Percentiles rank a stretch among this genome's conserved stretches.
Evolutionary conservation across 2,329 filamentous ascomycete species (phyloP).

Genomic region (Claviceps sorghi): DNA sequence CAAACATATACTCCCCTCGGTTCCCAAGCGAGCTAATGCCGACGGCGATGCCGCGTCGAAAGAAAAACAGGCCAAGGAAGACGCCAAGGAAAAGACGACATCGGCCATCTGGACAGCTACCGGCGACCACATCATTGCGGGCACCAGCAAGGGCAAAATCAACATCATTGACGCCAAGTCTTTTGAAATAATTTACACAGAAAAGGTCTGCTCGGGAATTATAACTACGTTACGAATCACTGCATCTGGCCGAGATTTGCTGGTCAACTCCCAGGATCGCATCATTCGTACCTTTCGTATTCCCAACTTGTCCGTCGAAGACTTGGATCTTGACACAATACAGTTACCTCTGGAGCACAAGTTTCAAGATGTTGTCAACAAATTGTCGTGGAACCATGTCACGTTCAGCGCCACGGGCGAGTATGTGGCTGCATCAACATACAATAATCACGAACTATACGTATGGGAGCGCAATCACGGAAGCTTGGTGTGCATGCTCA

Average conservation of each 20-base stretch:
- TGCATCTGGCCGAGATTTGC: conserved; percentile 64
- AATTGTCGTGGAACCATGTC: conserved; percentile 90
- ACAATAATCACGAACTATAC: conserved; percentile 97
- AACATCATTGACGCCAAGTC: conserved; percentile 84
- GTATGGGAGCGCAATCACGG: conserved; percentile 94
- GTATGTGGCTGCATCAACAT: conserved; percentile 91
- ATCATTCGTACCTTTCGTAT: conserved; percentile 88
- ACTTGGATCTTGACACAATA: conserved; percentile 71
- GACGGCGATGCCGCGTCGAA: conserved; percentile 55
- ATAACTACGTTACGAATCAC: conserved; percentile 80
- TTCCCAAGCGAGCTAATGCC: conserved; percentile 57
- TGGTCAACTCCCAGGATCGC: conserved; percentile 87
- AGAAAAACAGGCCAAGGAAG: conserved; percentile 79
- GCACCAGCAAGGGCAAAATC: conserved; percentile 88
- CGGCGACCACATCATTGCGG: conserved; percentile 79
- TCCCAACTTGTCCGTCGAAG: conserved; percentile 55
- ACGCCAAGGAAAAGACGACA: conserved; percentile 89
- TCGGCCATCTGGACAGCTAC: conserved; percentile 76
- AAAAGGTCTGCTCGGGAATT: conserved; percentile 72
- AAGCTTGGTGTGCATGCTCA: conserved; percentile 88
- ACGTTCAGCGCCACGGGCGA: conserved; percentile 89
- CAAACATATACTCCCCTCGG: conserved; percentile 67
- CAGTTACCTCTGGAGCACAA: conserved; percentile 91
- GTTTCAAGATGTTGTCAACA: conserved; percentile 94
- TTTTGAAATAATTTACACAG: conserved; percentile 74